A percentile compares a stretch with the other conserved stretches of the same genome.
Conservation (phyloP, 148 eudicot genomes). For the Nepenthes gracilis region DNA sequence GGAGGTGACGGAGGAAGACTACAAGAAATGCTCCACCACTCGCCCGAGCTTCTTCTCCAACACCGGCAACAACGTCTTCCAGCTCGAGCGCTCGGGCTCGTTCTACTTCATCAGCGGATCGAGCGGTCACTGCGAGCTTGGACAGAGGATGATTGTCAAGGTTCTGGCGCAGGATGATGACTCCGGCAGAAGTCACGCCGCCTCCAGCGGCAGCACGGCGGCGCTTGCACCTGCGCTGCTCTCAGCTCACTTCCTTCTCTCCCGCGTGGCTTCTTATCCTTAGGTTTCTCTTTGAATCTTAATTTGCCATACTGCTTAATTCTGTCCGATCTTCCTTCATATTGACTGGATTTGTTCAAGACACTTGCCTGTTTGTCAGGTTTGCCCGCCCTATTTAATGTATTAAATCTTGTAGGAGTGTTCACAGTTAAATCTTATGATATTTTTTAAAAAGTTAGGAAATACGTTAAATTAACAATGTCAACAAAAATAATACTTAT, state of each 20-base stretch:
- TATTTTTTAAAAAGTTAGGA: no score
- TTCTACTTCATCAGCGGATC: slow-evolving; percentile 65
- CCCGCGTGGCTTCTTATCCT: slow-evolving; percentile 1
- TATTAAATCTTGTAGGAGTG: no score
- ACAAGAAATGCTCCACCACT: slow-evolving; percentile 31
- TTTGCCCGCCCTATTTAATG: no score
- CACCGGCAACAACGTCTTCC: slow-evolving; percentile 30
- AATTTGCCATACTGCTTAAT: no score
- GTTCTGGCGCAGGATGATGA: slow-evolving; percentile 14
- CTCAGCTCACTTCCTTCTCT: neutral
- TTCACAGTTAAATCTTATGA: no score
- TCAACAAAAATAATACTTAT: no score
- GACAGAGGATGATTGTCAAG: slow-evolving; percentile 49
- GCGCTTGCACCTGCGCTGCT: neutral
- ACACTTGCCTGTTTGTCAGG: no score
- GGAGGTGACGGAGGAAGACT: slow-evolving; percentile 36
- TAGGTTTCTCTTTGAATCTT: no score
- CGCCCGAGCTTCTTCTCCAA: slow-evolving; percentile 46
- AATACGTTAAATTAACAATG: no score
- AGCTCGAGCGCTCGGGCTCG: slow-evolving; percentile 31
- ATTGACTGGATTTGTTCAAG: no score
- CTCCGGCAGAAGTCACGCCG: no score
- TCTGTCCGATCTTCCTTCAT: no score
- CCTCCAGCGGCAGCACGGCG: neutral
- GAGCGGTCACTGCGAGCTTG: slow-evolving; percentile 44